These are phyloP conservation scores for Cladosporium velox DNA, from an alignment of 2,329 filamentous ascomycete species.

Conservation along the genomic window DNA sequence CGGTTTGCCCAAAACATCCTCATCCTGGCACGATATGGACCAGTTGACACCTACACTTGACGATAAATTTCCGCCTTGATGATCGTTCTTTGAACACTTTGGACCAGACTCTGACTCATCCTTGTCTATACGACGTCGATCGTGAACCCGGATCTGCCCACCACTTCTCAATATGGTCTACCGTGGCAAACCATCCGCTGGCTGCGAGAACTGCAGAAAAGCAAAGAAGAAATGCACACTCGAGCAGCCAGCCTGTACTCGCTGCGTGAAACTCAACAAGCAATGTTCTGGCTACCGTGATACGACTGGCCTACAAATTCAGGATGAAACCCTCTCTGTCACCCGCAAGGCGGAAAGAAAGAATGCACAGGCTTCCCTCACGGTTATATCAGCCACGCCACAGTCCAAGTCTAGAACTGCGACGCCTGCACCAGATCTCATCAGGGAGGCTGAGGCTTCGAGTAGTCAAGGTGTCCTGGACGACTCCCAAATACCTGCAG, in stretches of 20 bases:
- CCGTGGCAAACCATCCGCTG: conserved; percentile 36
- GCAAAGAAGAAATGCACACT: conserved; percentile 39
- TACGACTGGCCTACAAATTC: conserved; percentile 35
- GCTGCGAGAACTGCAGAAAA: conserved; percentile 38
- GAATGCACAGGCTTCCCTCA: conserved; percentile 30
- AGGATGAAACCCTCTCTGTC: conserved; percentile 37
- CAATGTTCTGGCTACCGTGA: conserved; percentile 37
- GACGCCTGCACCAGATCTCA: conserved; percentile 26
- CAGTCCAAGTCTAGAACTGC: conserved; percentile 5
- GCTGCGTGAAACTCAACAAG: conserved; percentile 38
- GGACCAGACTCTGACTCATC: background rate
- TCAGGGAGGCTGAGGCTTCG: background rate
- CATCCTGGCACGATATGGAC: background rate
- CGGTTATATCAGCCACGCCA: conserved; percentile 26
- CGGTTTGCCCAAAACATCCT: background rate
- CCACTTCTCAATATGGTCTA: conserved; percentile 31
- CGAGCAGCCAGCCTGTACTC: conserved; percentile 34
- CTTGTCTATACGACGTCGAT: background rate
- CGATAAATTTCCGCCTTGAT: background rate
- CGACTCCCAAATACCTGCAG: background rate
- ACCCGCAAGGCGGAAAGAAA: conserved; percentile 30
- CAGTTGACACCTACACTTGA: background rate
- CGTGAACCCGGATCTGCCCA: background rate
- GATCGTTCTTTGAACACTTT: background rate
- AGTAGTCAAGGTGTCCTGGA: background rate